Evolutionary conservation across 108 stramenopile species (phyloP).

Genomic region (Skeletonema marinoi): DNA sequence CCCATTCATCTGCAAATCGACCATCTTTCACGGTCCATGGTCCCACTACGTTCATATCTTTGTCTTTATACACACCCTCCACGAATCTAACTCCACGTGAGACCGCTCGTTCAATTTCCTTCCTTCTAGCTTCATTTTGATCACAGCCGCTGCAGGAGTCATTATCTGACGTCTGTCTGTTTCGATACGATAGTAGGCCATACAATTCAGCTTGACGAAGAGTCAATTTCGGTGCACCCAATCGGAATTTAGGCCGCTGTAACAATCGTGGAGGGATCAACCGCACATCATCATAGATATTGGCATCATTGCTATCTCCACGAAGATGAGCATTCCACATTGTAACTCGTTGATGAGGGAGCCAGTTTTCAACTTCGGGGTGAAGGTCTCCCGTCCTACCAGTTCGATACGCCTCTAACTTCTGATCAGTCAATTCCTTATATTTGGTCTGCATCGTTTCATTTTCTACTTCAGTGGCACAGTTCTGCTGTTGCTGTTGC

Average conservation of each 20-base stretch:
- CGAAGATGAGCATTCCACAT: constrained; percentile 28
- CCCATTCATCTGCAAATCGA: not conserved
- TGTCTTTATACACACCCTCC: constrained; percentile 13
- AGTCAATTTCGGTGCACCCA: constrained; percentile 56
- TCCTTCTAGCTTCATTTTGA: constrained; percentile 18
- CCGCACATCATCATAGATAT: not conserved
- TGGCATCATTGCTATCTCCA: not conserved
- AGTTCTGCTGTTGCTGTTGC: no score
- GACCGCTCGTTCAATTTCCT: constrained; percentile 48
- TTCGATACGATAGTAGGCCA: constrained; percentile 62
- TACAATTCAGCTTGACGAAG: constrained; percentile 65
- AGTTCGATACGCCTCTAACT: constrained; percentile 63
- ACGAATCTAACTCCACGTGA: constrained; percentile 65
- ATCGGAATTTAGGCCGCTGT: constrained; percentile 57
- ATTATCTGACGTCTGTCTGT: not conserved
- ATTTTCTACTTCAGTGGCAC: not conserved
- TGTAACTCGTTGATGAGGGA: constrained; percentile 20
- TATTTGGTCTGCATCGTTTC: constrained; percentile 1
- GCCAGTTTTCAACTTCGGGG: constrained; percentile 54
- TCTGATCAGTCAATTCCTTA: constrained; percentile 20
- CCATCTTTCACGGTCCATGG: constrained; percentile 13
- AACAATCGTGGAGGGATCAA: constrained; percentile 14
- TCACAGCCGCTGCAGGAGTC: not conserved
- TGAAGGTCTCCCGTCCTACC: constrained; percentile 59
- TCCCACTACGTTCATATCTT: constrained; percentile 6